Percentiles rank a stretch among this genome's conserved stretches.
Conservation (phyloP, 2,329 filamentous ascomycete species). For the Pyrenophora tritici-repentis region DNA sequence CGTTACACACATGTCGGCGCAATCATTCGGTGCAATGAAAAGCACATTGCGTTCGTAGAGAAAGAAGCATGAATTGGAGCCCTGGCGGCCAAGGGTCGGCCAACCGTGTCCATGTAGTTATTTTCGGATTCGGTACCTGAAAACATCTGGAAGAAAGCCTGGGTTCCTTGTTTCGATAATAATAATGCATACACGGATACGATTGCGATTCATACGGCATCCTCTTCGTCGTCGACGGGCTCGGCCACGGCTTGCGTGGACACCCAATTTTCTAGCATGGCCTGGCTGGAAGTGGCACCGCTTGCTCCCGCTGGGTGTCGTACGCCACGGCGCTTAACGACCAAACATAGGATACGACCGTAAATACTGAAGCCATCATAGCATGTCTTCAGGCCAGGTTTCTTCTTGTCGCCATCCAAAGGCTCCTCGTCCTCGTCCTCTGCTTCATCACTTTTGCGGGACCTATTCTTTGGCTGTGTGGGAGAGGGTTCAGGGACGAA, state of each 20-base stretch:
- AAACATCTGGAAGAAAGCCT: constrained; percentile 14
- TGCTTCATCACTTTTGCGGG: constrained; percentile 12
- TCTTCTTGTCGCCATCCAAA: constrained; percentile 89
- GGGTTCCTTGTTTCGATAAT: constrained; percentile 11
- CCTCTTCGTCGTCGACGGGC: constrained; percentile 43
- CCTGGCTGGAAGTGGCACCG: constrained; percentile 38
- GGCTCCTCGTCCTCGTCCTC: constrained; percentile 29
- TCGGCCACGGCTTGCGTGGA: constrained; percentile 49
- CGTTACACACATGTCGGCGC: constrained; percentile 17
- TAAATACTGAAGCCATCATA: constrained; percentile 98
- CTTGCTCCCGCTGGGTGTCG: constrained; percentile 24
- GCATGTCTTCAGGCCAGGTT: constrained; percentile 79
- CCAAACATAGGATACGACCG: constrained; percentile 86
- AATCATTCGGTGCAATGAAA: constrained; percentile 24
- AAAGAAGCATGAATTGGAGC: constrained; percentile 14
- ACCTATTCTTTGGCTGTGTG: constrained; percentile 29
- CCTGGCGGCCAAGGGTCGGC: constrained; percentile 7
- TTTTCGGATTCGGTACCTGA: constrained; percentile 21
- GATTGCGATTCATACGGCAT: constrained; percentile 31
- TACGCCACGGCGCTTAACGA: constrained; percentile 72
- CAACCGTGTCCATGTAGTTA: constrained; percentile 11
- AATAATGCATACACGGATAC: not conserved
- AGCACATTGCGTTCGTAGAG: constrained; percentile 36
- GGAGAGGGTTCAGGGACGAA: constrained; percentile 21
- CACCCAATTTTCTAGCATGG: constrained; percentile 52